Evolutionary conservation across 2,329 filamentous ascomycete species (phyloP), one percentile per base, ranked within the genome.

Genomic region (Thermochaetoides dissita): DNA sequence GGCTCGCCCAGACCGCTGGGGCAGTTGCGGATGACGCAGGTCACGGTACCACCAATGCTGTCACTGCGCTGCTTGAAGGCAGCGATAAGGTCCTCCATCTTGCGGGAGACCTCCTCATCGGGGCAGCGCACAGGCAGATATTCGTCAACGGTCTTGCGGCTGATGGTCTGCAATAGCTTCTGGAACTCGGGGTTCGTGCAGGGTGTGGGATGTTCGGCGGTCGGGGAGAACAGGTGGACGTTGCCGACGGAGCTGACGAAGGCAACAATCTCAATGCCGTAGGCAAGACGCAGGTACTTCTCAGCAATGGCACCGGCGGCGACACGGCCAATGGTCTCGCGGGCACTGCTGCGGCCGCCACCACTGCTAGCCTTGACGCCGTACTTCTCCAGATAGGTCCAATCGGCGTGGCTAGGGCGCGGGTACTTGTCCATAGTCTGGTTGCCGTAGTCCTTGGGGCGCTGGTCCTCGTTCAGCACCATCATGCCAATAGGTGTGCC

Each of bases 351-450:
- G 48, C 91, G 75, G 41, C 91, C 89, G 53, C 91, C 89, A 45
- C 91, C 89, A 47, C 80, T 87, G 59, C 78, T 84, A 33, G 91
- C 87, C 69, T 93, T 93, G 53, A 93, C 79, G 44, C 89, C 89
- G 62, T 98, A 98, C 67, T 96, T 96, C 63, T 94, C 84, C 47
- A 94, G 72, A 66, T 96, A 96, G 46, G 91, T 96, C 76, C 83
- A 95, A 65, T 96, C 89, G 46, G 91, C 89, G 64, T 96, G 91
- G 59, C 79, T 86, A 32, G 89, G 91, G 40, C 91, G 76, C 5
- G 91, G 91, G 71, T 82, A 96, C 48, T 79, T 66, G 63, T 96
- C 85, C 76, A 95, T 95, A 30, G 88, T 94, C 59, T 77, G 75
- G 64, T 78, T 76, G 43, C 84, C 84, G 64, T 96, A 96, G 68